Base-by-base conservation (phyloP, 257 asterid genomes). In the Ligustrum vulgare region DNA sequence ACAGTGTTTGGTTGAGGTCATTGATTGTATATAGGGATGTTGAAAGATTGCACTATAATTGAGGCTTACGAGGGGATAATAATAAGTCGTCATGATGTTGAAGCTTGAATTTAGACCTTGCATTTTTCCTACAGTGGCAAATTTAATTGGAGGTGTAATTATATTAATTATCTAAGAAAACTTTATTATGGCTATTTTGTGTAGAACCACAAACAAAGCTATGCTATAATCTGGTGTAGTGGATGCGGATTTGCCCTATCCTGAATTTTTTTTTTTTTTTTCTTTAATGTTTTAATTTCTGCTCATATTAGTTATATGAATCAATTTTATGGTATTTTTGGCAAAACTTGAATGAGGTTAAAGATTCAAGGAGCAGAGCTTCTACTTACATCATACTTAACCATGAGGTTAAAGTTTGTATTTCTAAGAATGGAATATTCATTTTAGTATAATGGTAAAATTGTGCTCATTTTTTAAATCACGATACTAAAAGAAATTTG, bases 331-430 rank as follows among this genome's bases (percentile, higher is more conserved):
- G 80, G 62, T 45, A 37, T 75, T 39, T 84, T 47, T 77, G 45
- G 78, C 91, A 86, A 91, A 82, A 70, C 16, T 36, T 74, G 22
- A 81, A 73, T 20, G 79, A 82, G 67, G 60, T 70, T 4, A 80
- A 43, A 25, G 73, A 77, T 54, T 41, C 79, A 35, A 54, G 64
- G 49, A 78, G 78, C 79, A 73, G 31, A 69, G 76, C 82, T 69
- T 75, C 80, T 36, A 32, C 68, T 41, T 92, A 94, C 71, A 74
- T 89, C 82, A 85, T 94, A 83, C 85, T 81, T 49, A 94, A 92
- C 85, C 91, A 89, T 77, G 93, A 94, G n/a, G n/a, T n/a, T 28
- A 28, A 28, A 28, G 31, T 28, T 28, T 28, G 31, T 28, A 28
- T 28, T 28, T 28, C 31, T 28, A 28, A 28, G 31, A 28, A 28